Conservation (phyloP, 768 basidiomycete species). For the Mycena floridula region DNA sequence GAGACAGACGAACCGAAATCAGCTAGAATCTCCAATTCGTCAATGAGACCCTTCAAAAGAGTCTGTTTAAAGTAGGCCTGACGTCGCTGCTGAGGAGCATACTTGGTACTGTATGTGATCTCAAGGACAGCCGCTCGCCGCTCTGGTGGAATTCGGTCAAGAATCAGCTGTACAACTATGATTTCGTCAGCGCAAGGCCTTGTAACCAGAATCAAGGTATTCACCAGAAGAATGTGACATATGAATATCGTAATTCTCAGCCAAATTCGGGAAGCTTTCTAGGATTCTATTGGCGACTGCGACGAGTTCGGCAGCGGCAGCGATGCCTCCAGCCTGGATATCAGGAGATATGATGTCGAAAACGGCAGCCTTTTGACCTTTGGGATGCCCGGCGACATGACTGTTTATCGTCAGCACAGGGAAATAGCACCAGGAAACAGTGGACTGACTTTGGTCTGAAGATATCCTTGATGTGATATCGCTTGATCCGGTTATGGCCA, state of each 20-base stretch:
- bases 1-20: slow-evolving; percentile 44
- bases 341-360: slow-evolving; percentile 84
- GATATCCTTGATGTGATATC: slow-evolving; percentile 73
- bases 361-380: slow-evolving; percentile 64
- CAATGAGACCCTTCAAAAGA: slow-evolving; percentile 56
- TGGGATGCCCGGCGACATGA: slow-evolving; percentile 66
- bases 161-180: slow-evolving; percentile 59
- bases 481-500: slow-evolving; percentile 66
- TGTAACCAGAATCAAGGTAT: slow-evolving; percentile 14
- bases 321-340: slow-evolving; percentile 51
- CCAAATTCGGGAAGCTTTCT: slow-evolving; percentile 64
- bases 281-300: slow-evolving; percentile 62
- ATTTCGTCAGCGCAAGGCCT: slow-evolving; percentile 4
- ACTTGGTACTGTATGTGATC: slow-evolving; percentile 61
- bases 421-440: not conserved
- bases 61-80: slow-evolving; percentile 64
- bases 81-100: slow-evolving; percentile 62
- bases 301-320: slow-evolving; percentile 71
- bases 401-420: slow-evolving; percentile 26
- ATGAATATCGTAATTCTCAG: slow-evolving; percentile 65
- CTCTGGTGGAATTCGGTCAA: slow-evolving; percentile 56
- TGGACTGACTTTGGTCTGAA: slow-evolving; percentile 57
- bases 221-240: slow-evolving; percentile 74
- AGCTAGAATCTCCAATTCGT: slow-evolving; percentile 68
- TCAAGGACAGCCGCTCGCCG: slow-evolving; percentile 54